Evolutionary conservation across 2,329 filamentous ascomycete species (phyloP).

Genomic region (Aspergillus fructus): DNA sequence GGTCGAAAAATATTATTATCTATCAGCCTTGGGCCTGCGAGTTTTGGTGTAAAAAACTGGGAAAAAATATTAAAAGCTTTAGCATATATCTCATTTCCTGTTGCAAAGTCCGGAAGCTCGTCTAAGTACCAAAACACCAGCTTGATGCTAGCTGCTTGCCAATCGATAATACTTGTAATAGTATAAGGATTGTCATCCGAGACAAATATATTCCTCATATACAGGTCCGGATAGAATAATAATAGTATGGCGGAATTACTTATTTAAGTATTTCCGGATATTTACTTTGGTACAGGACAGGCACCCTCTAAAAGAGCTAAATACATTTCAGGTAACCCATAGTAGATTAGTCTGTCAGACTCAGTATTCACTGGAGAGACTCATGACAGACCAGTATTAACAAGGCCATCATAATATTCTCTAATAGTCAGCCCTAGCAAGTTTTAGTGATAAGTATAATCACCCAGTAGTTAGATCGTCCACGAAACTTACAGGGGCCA

Average conservation of each 20-base stretch:
- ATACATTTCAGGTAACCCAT: slow-evolving; percentile 37
- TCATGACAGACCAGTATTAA: slow-evolving; percentile 40
- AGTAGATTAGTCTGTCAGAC: slow-evolving; percentile 28
- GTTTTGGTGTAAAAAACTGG: slow-evolving; percentile 30
- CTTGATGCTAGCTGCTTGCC: slow-evolving; percentile 43
- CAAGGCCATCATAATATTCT: slow-evolving; percentile 37
- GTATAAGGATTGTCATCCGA: slow-evolving; percentile 38
- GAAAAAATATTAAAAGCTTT: slow-evolving; percentile 35
- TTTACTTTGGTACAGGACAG: slow-evolving; percentile 29
- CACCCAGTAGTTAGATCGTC: slow-evolving; percentile 2
- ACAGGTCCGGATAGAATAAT: slow-evolving; percentile 42
- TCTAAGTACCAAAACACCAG: slow-evolving; percentile 42
- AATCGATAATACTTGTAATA: slow-evolving; percentile 44
- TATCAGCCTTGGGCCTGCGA: slow-evolving; percentile 32
- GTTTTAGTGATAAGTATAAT: slow-evolving; percentile 11
- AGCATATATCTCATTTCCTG: slow-evolving; percentile 28
- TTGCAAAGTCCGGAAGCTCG: slow-evolving; percentile 42
- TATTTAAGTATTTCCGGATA: slow-evolving; percentile 29
- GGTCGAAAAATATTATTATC: slow-evolving; percentile 38
- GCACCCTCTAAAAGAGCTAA: slow-evolving; percentile 30
- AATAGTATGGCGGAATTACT: slow-evolving; percentile 28
- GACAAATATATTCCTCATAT: slow-evolving; percentile 46
- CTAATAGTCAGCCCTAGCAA: slow-evolving; percentile 33
- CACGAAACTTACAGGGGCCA: slow-evolving; percentile 38
- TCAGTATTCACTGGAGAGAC: slow-evolving; percentile 27